A percentile compares a stretch with the other conserved stretches of the same genome.
These are phyloP conservation scores for Vigna hirtella DNA, from an alignment of 306 rosid species.

Conservation along the genomic window DNA sequence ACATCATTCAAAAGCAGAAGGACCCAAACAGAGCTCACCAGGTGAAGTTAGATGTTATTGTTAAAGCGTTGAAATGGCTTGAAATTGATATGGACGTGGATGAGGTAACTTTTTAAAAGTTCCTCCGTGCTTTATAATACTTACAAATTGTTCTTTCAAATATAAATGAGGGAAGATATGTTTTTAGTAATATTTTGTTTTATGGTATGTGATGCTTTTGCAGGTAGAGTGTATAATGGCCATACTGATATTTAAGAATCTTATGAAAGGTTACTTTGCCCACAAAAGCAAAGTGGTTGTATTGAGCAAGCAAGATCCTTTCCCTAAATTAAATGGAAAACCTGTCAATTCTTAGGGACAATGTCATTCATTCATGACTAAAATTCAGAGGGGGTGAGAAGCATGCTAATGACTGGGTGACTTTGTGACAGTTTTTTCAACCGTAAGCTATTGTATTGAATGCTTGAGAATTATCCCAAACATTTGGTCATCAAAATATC, in stretches of 20 bases:
- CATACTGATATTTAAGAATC: conserved; percentile 83
- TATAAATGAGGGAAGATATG: conserved; percentile 16
- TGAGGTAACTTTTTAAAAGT: conserved; percentile 60
- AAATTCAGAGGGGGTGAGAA: conserved; percentile 20
- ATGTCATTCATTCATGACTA: conserved; percentile 4
- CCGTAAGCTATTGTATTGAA: conserved; percentile 3
- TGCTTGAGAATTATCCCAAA: conserved; percentile 32
- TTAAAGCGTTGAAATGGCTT: conserved; percentile 92
- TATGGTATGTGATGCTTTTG: conserved; percentile 44
- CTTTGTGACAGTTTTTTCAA: neutral
- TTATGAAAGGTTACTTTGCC: conserved; percentile 90
- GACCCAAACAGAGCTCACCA: conserved; percentile 94
- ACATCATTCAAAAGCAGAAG: conserved; percentile 89
- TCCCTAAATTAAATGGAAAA: conserved; percentile 88
- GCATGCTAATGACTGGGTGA: conserved; percentile 14
- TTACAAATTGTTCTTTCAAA: conserved; percentile 3
- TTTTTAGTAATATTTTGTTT: neutral
- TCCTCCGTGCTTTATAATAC: conserved; percentile 3
- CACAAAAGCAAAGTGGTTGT: conserved; percentile 97
- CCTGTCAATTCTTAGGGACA: conserved; percentile 70
- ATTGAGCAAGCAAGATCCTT: conserved; percentile 95
- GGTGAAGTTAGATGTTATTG: conserved; percentile 91
- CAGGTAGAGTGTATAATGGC: conserved; percentile 98
- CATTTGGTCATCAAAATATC: conserved; percentile 24
- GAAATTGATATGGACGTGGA: conserved; percentile 94